Evolutionary conservation across 164 flowering plant species (phyloP).

Genomic region (Chimonanthus praecox): DNA sequence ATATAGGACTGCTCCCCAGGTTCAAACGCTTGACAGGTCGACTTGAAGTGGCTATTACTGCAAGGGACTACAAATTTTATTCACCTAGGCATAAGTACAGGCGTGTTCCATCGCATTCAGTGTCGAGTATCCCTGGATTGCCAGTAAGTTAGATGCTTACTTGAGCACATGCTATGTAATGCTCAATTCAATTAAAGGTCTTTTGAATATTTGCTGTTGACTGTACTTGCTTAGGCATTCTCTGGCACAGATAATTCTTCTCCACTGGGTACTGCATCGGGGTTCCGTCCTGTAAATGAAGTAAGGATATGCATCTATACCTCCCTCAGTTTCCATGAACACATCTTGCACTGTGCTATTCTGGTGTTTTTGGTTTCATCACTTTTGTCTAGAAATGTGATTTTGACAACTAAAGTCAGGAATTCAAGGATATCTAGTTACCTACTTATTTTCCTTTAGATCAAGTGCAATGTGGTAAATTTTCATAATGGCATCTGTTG

Average conservation of each 20-base stretch:
- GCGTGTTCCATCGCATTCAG: conserved; percentile 57
- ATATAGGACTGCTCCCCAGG: conserved; percentile 35
- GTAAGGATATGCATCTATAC: conserved; percentile 23
- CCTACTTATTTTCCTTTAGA: background rate
- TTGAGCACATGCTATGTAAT: conserved; percentile 1
- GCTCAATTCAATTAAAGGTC: conserved; percentile 1
- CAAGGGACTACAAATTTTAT: conserved; percentile 84
- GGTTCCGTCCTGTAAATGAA: conserved; percentile 47
- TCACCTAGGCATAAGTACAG: conserved; percentile 90
- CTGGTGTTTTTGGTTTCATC: background rate
- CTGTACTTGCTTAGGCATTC: conserved; percentile 41
- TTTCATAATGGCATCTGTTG: background rate
- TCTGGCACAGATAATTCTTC: conserved; percentile 50
- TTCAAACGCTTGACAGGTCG: conserved; percentile 88
- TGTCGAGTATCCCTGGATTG: conserved; percentile 48
- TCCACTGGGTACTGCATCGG: conserved; percentile 38
- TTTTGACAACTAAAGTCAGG: background rate
- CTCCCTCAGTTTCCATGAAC: background rate
- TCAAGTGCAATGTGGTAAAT: background rate
- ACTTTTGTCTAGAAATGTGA: background rate
- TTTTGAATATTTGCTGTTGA: conserved; percentile 10
- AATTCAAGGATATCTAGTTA: background rate
- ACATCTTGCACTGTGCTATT: too few species aligned
- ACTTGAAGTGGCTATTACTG: conserved; percentile 64
- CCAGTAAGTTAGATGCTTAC: conserved; percentile 46